Conservation (phyloP, 495 filamentous ascomycete genomes). For the Daldinia concentrica region DNA sequence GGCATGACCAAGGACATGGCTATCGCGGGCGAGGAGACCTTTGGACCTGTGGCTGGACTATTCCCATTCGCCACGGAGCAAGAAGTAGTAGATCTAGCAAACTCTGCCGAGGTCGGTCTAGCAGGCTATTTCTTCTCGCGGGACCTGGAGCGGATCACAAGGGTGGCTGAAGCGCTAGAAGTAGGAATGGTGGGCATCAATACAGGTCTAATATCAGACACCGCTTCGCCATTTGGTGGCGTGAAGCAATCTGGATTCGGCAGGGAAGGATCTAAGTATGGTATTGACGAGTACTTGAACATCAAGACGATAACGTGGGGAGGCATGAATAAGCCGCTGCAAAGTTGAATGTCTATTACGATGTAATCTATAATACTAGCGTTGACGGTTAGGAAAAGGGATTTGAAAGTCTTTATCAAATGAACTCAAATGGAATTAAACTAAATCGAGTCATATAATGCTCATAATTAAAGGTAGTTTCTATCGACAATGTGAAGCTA, state of each 20-base stretch:
- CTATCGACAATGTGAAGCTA: neutral
- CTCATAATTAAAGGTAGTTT: too few species aligned
- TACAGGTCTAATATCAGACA: slow-evolving; percentile 83
- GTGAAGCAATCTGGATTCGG: slow-evolving; percentile 95
- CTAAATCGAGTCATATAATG: neutral
- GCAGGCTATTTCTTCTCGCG: slow-evolving; percentile 88
- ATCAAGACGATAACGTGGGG: slow-evolving; percentile 91
- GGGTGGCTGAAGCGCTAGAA: slow-evolving; percentile 85
- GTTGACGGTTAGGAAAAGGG: slow-evolving; percentile 16
- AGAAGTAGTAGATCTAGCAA: slow-evolving; percentile 83
- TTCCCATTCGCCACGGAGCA: slow-evolving; percentile 84
- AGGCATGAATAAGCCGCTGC: slow-evolving; percentile 71
- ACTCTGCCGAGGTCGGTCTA: slow-evolving; percentile 78
- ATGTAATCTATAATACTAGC: slow-evolving; percentile 16
- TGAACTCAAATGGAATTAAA: neutral
- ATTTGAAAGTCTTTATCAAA: neutral
- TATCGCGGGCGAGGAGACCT: slow-evolving; percentile 83
- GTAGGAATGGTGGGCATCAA: slow-evolving; percentile 92
- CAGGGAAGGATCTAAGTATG: slow-evolving; percentile 89
- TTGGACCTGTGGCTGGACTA: slow-evolving; percentile 85
- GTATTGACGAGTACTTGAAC: slow-evolving; percentile 86
- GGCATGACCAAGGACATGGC: slow-evolving; percentile 85
- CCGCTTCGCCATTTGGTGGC: slow-evolving; percentile 87
- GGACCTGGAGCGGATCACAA: slow-evolving; percentile 74
- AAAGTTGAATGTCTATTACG: slow-evolving; percentile 37